Evolutionary conservation across 305 asterid species (phyloP).

Genomic region (Solanum hybrid): DNA sequence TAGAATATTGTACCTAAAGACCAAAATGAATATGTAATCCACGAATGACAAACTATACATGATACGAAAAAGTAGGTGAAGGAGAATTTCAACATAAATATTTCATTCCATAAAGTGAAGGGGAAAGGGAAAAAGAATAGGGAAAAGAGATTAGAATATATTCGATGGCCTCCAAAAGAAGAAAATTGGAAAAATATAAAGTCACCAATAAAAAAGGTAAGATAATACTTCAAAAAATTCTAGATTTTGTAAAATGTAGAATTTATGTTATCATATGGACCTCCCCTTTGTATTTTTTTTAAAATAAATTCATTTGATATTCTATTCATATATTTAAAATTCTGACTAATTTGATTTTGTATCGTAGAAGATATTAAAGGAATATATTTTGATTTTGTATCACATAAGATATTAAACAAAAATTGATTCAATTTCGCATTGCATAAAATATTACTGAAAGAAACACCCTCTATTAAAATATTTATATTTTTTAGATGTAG

Average conservation of each 20-base stretch:
- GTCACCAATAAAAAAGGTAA: neutral
- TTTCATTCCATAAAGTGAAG: neutral
- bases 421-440: neutral
- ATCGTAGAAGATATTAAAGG: neutral
- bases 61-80: neutral
- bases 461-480: neutral
- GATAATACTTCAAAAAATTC: neutral
- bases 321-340: neutral
- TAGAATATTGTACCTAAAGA: neutral
- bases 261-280: neutral
- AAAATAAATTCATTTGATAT: neutral
- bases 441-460: too few relatives aligned
- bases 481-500: neutral
- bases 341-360: accelerated
- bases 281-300: neutral
- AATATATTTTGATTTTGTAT: neutral
- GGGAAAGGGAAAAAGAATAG: neutral
- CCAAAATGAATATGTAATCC: neutral
- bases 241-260: neutral
- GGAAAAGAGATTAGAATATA: neutral
- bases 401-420: neutral
- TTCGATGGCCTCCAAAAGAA: neutral
- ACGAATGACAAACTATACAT: neutral
- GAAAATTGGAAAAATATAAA: too few relatives aligned
- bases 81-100: neutral